A percentile compares a stretch with the other conserved stretches of the same genome.
Conservation (phyloP, 768 basidiomycete genomes). For the Steccherinum ochraceum region DNA sequence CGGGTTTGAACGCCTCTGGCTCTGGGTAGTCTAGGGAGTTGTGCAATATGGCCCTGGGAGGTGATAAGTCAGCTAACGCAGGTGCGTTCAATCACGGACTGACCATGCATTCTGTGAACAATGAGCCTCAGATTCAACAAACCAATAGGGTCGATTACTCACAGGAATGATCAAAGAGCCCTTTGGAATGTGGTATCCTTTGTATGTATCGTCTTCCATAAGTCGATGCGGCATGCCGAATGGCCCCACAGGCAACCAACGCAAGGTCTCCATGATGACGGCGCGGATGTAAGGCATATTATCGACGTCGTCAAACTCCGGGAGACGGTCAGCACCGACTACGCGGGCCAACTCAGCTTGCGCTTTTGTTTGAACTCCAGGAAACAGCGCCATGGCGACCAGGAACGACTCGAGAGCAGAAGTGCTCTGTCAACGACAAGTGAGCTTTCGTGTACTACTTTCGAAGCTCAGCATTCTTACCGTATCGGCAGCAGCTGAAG, state of each 20-base stretch:
- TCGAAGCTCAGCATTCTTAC: not conserved
- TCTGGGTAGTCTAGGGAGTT: conserved; percentile 39
- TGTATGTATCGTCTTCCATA: conserved; percentile 14
- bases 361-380: conserved; percentile 16
- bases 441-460: not conserved
- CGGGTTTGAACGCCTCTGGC: conserved; percentile 42
- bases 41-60: conserved; percentile 20
- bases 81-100: not conserved
- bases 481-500: not conserved
- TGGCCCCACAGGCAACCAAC: conserved; percentile 13
- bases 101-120: not conserved
- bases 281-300: conserved; percentile 22
- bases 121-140: not conserved
- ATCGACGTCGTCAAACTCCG: conserved; percentile 14
- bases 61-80: not conserved
- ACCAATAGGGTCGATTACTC: too few species aligned
- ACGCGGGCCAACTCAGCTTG: conserved; percentile 1
- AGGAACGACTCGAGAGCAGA: conserved; percentile 11
- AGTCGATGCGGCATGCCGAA: conserved; percentile 11
- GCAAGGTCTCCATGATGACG: conserved; percentile 24
- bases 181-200: conserved; percentile 15
- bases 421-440: conserved; percentile 6
- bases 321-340: conserved; percentile 4
- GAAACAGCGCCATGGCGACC: conserved; percentile 19
- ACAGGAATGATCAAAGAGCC: conserved; percentile 10